These are phyloP conservation scores for Ophiostoma piceae DNA, from an alignment of 2,329 filamentous ascomycete genomes.

Conservation along the genomic window DNA sequence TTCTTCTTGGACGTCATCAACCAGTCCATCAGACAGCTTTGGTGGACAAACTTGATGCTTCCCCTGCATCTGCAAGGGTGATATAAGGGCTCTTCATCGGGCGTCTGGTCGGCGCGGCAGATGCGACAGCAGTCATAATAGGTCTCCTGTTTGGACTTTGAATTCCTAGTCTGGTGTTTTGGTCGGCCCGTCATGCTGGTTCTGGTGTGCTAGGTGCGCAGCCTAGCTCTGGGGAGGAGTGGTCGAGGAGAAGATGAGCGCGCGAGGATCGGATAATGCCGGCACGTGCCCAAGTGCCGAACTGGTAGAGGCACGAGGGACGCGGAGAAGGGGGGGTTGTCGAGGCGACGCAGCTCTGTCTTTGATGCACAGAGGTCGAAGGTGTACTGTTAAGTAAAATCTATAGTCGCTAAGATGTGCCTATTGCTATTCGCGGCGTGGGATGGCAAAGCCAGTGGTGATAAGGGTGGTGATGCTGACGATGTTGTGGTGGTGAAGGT, in stretches of 20 bases:
- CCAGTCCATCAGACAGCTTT: slow-evolving; percentile 98
- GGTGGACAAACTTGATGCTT: slow-evolving; percentile 97
- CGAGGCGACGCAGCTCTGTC: not conserved
- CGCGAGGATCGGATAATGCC: not conserved
- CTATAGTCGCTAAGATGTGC: not conserved
- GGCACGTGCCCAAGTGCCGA: not conserved
- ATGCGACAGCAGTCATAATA: slow-evolving; percentile 90
- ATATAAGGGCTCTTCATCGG: slow-evolving; percentile 72
- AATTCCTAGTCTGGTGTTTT: not conserved
- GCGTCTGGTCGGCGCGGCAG: slow-evolving; percentile 81
- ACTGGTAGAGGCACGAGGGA: not conserved
- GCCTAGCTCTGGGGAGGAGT: not conserved
- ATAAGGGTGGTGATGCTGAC: not conserved
- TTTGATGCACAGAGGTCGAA: not conserved
- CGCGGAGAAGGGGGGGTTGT: not conserved
- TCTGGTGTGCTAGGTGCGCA: not conserved
- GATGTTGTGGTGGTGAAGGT: not conserved
- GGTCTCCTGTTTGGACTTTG: not conserved
- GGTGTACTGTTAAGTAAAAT: not conserved
- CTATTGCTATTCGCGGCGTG: not conserved
- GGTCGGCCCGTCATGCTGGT: not conserved
- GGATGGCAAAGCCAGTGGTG: not conserved
- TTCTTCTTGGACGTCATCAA: slow-evolving; percentile 98
- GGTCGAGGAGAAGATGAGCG: not conserved
- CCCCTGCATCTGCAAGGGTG: slow-evolving; percentile 98